Conservation (phyloP, 169 alveolate genomes). For the Toxoplasma gondii region DNA sequence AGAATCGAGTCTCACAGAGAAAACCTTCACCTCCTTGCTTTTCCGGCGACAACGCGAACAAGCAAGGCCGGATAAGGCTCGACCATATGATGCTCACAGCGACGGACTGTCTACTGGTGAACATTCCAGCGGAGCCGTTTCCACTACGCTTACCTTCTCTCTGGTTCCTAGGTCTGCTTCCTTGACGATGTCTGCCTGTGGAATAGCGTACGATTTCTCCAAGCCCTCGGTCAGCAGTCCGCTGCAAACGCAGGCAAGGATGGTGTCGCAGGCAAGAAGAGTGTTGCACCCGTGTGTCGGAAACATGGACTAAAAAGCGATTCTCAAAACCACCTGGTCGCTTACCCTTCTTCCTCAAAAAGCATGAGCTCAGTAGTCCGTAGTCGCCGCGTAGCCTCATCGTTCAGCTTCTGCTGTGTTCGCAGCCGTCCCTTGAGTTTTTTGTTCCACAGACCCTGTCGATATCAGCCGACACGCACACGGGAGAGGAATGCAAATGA, state of each 20-base stretch:
- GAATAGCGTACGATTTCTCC: conserved; percentile 71
- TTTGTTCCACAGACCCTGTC: conserved; percentile 2
- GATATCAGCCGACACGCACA: background rate
- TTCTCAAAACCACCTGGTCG: background rate
- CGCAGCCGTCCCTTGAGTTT: conserved; percentile 26
- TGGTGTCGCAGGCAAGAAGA: background rate
- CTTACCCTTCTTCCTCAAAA: conserved; percentile 24
- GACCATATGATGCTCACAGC: no score
- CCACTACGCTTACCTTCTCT: conserved; percentile 60
- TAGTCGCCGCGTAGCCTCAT: conserved; percentile 2
- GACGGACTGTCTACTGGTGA: no score
- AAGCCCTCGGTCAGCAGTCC: conserved; percentile 75
- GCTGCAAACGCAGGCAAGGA: background rate
- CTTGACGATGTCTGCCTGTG: conserved; percentile 70
- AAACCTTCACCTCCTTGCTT: no score
- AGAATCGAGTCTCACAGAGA: no score
- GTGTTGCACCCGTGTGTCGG: conserved; percentile 10
- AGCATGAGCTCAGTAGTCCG: background rate
- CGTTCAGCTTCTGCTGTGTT: background rate
- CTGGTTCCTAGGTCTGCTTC: conserved; percentile 65
- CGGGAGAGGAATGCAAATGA: background rate
- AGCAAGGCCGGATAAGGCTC: no score
- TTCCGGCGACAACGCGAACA: no score
- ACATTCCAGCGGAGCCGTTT: no score
- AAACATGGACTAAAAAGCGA: no score